A percentile compares a stretch with the other conserved stretches of the same genome.
Evolutionary conservation across 768 basidiomycete genomes (phyloP).

Genomic region (Boletus insuetus): DNA sequence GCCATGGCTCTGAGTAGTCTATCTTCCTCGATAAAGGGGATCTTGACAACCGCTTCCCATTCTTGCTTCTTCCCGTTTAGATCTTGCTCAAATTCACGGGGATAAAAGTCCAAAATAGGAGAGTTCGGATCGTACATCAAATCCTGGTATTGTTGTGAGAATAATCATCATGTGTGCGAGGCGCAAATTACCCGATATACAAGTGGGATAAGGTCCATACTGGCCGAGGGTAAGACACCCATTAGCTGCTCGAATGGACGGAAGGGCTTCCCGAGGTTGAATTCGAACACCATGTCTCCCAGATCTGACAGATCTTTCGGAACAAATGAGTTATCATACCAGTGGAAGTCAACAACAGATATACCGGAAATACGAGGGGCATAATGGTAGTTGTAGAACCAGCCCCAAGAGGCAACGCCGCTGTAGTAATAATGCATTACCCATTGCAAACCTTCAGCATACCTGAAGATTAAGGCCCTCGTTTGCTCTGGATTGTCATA

Average conservation of each 20-base stretch:
- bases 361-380: constrained; percentile 93
- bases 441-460: constrained; percentile 96
- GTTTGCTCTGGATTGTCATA: constrained; percentile 68
- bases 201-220: constrained; percentile 82
- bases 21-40: constrained; percentile 90
- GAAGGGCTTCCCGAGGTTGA: constrained; percentile 87
- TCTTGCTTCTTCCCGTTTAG: constrained; percentile 98
- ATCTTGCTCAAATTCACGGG: constrained; percentile 85
- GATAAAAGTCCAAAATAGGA: constrained; percentile 93
- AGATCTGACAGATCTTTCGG: constrained; percentile 55
- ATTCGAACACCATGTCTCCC: constrained; percentile 79
- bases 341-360: constrained; percentile 11
- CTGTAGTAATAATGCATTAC: constrained; percentile 99
- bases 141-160: constrained; percentile 49
- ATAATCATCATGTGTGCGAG: not conserved
- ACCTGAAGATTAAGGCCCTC: constrained; percentile 70
- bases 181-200: constrained; percentile 67
- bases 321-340: constrained; percentile 2
- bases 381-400: constrained; percentile 99
- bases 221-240: constrained; percentile 94
- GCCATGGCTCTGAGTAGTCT: constrained; percentile 82
- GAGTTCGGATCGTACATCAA: constrained; percentile 85
- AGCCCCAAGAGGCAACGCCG: constrained; percentile 96
- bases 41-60: constrained; percentile 99
- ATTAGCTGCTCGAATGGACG: constrained; percentile 93